phyloP scores from a whole-genome alignment of 2,329 filamentous ascomycete genomes.

The Aureobasidium leucospermi region DNA sequence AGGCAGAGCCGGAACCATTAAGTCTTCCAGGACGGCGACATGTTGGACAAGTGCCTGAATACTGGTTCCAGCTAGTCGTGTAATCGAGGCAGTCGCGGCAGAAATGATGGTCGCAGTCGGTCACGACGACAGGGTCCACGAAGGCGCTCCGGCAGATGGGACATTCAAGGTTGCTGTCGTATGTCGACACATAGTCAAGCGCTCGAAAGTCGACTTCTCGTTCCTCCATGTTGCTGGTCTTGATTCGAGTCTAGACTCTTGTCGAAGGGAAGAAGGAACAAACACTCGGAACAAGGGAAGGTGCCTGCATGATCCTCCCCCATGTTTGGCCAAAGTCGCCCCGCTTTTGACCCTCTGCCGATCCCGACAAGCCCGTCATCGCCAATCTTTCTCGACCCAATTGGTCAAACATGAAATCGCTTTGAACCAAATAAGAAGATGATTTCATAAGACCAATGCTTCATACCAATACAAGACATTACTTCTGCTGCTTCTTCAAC shows the following conservation, averaged over 20 bases:
- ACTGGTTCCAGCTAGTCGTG: conserved; percentile 33
- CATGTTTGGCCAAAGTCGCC: background rate
- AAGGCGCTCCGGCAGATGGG: conserved; percentile 59
- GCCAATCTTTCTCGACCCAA: background rate
- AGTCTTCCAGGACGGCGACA: conserved; percentile 44
- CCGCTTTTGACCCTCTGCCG: conserved; percentile 1
- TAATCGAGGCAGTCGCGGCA: conserved; percentile 51
- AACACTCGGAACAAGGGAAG: conserved; percentile 5
- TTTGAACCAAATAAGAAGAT: too few species aligned
- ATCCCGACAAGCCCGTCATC: background rate
- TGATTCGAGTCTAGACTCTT: background rate
- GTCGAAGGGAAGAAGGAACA: background rate
- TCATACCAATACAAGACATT: background rate
- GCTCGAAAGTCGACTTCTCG: conserved; percentile 45
- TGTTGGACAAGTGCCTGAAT: conserved; percentile 44
- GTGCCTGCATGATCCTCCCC: background rate
- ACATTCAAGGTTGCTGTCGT: conserved; percentile 56
- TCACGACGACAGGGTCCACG: conserved; percentile 47
- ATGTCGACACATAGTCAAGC: conserved; percentile 50
- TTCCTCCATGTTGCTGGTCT: background rate
- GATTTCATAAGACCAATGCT: too few species aligned
- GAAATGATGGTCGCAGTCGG: conserved; percentile 58
- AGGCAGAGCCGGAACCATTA: conserved; percentile 30
- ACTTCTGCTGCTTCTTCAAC: conserved; percentile 11
- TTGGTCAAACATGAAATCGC: background rate